Evolutionary conservation across 2,329 filamentous ascomycete genomes (phyloP), one percentile per base, ranked within the genome.

Genomic region (Fusarium verrucosum): DNA sequence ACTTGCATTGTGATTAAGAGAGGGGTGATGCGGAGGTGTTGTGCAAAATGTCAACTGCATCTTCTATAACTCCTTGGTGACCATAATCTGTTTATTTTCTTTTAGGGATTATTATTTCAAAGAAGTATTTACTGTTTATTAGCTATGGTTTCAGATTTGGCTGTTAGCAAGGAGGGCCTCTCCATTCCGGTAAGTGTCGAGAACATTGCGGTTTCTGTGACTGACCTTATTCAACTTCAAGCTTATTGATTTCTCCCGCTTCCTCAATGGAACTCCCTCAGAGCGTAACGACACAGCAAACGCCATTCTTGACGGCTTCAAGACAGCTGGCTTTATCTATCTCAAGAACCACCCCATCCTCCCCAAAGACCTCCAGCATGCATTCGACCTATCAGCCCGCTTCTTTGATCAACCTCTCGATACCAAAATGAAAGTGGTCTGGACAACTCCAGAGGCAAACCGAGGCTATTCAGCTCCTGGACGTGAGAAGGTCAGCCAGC

Each of bases 281-380:
- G 81, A 90, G 67, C 90, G 89, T 69, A 79, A 83, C 46, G 78
- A 83, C 38, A 87, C 91, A 2, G 93, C 92, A 20, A 78, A 87
- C 50, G 86, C 89, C 36, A 88, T 97, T 68, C 87, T 94, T 13
- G 74, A 87, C 50, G 93, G 92, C 37, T 96, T 97, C 80, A 90
- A 93, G 71, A 89, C 85, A 2, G 91, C 93, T 4, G 94, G 94
- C 55, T 97, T 97, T 81, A 86, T 97, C 73, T 97, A 97, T 78
- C 86, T 96, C 35, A 89, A 89, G 70, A 91, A 94, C 76, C 89
- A 94, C 67, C 86, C 90, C 36, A 89, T 97, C 59, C 78, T 87
- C 0, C 71, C 84, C 5, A 78, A 84, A 10, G 82, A 83, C 10
- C 79, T 92, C 13, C 75, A 83, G 58, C 77, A 83, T 55, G 84